Base-by-base conservation (phyloP, 225 moss, liverwort and hornwort genomes). In the Ulota crispa region DNA sequence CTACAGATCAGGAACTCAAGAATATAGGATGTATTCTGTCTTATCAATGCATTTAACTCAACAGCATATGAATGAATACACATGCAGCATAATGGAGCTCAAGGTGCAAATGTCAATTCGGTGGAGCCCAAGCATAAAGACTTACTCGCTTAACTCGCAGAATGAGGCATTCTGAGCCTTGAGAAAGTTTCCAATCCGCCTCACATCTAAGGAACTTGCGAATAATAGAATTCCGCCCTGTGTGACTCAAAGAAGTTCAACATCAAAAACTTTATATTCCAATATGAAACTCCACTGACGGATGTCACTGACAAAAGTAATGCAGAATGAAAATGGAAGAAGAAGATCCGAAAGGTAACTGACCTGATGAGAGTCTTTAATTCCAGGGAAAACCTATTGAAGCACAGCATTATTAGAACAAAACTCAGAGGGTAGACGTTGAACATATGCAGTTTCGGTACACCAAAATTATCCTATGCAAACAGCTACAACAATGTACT, bases 111-210 rank as follows among this genome's bases (percentile, higher is more conserved):
- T 37, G 27, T 72, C 37, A 54, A 15, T 66, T 52, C 77, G 41
- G 9, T 8, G 34, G 21, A 63, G 64, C 8, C 57, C 50, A 64
- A 47, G 68, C 41, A 32, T 24, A 7, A 47, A 39, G 32, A 66
- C 92, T 92, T 83, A 98, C 99, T 99, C 99, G 83, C 88, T 93
- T 20, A 99, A 84, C 82, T 92, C 89, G 81, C 94, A 96, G 70
- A 99, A 96, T 23, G 96, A 94, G 36, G 94, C 82, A 77, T 87
- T 92, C 76, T 99, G 89, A 42, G 96, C 78, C 78, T 89, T 93
- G 21, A 99, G 78, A 66, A 94, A 99, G 76, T 96, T 94, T 85
- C 96, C 90, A 42, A 99, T 81, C 42, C 96, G 90, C 65, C 93
- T 92, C 68, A 96, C 92, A 80, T 99, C 99, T 15, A 99, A 93